Conservation (phyloP, 1,139 yeast species). For the Geotrichum fermentans region DNA sequence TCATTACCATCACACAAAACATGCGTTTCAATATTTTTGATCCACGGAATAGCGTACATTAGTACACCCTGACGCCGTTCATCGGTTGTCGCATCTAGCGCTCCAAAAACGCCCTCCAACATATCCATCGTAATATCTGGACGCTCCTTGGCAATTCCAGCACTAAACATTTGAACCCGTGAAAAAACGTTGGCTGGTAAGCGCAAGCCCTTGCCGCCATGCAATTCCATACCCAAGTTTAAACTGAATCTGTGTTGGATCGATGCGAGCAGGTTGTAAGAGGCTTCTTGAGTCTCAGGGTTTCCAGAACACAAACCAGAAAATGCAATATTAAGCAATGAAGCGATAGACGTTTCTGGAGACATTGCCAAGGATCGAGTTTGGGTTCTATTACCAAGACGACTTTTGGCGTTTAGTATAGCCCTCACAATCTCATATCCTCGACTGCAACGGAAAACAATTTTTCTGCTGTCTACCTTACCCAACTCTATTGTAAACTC, state of each 20-base stretch:
- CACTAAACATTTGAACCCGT: constrained; percentile 58
- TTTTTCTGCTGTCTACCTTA: constrained; percentile 19
- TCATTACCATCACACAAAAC: constrained; percentile 39
- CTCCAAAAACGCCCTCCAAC: constrained; percentile 55
- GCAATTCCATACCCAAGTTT: constrained; percentile 48
- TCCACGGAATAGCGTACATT: constrained; percentile 69
- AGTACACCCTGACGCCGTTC: constrained; percentile 45
- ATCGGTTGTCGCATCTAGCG: constrained; percentile 44
- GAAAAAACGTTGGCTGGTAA: constrained; percentile 68
- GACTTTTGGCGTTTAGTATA: constrained; percentile 26
- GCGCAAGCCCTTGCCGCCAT: constrained; percentile 58
- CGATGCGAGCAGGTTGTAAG: constrained; percentile 62
- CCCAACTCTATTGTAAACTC: constrained; percentile 57
- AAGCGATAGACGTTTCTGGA: constrained; percentile 13
- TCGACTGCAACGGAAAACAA: constrained; percentile 20
- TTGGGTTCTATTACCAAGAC: constrained; percentile 18
- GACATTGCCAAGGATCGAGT: background rate
- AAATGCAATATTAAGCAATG: constrained; percentile 56
- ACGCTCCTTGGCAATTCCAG: constrained; percentile 50
- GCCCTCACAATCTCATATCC: constrained; percentile 31
- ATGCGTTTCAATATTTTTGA: constrained; percentile 58
- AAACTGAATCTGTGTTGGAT: constrained; percentile 57
- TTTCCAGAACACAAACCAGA: constrained; percentile 61
- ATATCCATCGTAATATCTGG: constrained; percentile 64
- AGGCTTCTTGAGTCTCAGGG: constrained; percentile 56